Base-by-base conservation (phyloP, 202 grass and related monocot genomes). In the Setaria viridis region DNA sequence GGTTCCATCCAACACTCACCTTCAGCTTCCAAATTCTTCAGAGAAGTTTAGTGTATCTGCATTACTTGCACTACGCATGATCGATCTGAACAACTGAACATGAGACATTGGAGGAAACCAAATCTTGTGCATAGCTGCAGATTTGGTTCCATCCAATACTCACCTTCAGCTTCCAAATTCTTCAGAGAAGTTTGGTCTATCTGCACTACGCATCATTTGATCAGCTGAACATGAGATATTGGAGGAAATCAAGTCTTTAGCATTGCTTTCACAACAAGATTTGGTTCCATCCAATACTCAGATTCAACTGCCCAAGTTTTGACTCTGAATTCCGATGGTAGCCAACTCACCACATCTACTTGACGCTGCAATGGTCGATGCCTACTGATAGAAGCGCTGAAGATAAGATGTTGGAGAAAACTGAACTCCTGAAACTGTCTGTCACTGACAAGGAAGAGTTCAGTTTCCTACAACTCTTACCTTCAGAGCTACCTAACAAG, bases 391-490 rank as follows among this genome's bases (percentile, higher is more conserved):
- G 78, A 85, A 9, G 80, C 53, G 7, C 39, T 41, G 83, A 86
- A 88, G 76, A 81, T 88, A 81, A 95, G 88, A 87, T 86, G 86
- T 90, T 89, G 88, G 93, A 92, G 85, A 37, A 88, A 92, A 92
- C 93, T 89, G 86, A 95, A 78, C 90, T 87, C 79, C 20, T 81
- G 29, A 67, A 76, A 82, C 11, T 76, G 67, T 20, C 47, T 19
- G 67, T 11, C 17, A 25, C 20, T 41, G 39, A 6, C 39, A 64
- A 34, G 57, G 43, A 37, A 72, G 57, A 89, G 82, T 90, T 92
- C 90, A 90, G 90, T 75, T 90, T 62, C 85, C 88, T 84, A 50
- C 88, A 92, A 95, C 85, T 82, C 88, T 92, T 82, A 90, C 80
- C 68, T 92, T 92, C 71, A 82, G 67, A 86, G 51, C 71, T 32